These are phyloP conservation scores for Macrocybe gigantea DNA, from an alignment of 768 basidiomycete species.

Conservation along the genomic window DNA sequence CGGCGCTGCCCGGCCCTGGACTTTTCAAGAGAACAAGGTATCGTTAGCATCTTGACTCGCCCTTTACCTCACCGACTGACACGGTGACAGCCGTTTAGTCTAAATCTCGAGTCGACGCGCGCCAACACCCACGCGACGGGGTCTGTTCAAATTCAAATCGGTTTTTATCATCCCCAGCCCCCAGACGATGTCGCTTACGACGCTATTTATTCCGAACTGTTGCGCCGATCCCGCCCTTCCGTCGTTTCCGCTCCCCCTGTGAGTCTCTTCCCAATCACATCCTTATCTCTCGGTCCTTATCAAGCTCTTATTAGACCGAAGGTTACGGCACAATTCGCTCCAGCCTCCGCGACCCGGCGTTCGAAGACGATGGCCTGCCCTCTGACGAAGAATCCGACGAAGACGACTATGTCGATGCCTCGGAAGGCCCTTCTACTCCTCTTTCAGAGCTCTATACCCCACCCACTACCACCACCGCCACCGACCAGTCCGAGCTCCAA, in stretches of 20 bases:
- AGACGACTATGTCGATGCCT: conserved; percentile 25
- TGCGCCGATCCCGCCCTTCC: conserved; percentile 57
- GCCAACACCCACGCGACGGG: conserved; percentile 35
- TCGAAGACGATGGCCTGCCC: conserved; percentile 76
- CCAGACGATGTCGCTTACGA: conserved; percentile 42
- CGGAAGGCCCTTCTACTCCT: conserved; percentile 9
- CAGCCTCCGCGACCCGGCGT: conserved; percentile 44
- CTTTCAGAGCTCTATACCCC: conserved; percentile 14
- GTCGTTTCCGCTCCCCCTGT: conserved; percentile 78
- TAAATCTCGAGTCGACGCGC: conserved; percentile 33
- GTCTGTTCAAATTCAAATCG: conserved; percentile 37
- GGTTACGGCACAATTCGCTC: conserved; percentile 82
- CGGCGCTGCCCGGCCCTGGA: conserved; percentile 34
- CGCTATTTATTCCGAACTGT: conserved; percentile 58
- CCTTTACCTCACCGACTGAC: not conserved
- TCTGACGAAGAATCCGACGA: conserved; percentile 38
- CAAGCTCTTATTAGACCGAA: conserved; percentile 51
- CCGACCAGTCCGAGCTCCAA: not conserved
- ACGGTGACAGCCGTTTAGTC: conserved; percentile 7
- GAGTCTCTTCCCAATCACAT: conserved; percentile 19
- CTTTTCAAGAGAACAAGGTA: conserved; percentile 71
- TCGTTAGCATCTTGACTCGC: conserved; percentile 13
- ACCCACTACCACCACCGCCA: conserved; percentile 14
- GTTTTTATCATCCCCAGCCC: conserved; percentile 43
- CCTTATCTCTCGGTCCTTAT: conserved; percentile 1